Evolutionary conservation across 441 rosid species (phyloP), one percentile per base, ranked within the genome.

Genomic region (Viola pubescens): DNA sequence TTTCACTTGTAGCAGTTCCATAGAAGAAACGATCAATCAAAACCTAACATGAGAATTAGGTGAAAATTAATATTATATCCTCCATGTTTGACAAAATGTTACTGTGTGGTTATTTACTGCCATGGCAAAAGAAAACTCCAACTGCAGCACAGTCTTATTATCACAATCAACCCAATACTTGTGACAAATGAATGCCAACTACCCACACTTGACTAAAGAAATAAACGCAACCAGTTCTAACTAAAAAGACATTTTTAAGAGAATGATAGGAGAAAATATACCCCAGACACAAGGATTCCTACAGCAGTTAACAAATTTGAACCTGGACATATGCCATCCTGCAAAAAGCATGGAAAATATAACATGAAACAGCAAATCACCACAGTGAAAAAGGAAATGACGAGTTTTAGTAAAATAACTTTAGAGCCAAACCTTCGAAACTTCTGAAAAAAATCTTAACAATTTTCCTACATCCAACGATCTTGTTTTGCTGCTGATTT

Each of bases 221-320:
- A 48, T 26, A 26, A 26, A 26, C 34, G 34, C 34, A 26, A 26
- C 34, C 2, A 26, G 34, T 26, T 26, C 34, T 26, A 26, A 26
- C 34, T 26, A 26, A 26, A 26, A 2, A 26, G 34, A 26, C 34
- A 26, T 26, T 26, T 26, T 26, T 26, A 26, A 26, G 34, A 26
- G 34, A 2, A 51, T 51, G 55, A 53, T 38, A 34, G 73, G 46
- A 9, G 45, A 55, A 79, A 53, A 58, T 58, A 69, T 91, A 94
- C 99, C 96, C 98, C 98, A 40, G 97, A 91, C 61, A 84, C 94
- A 70, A 94, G 89, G 66, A 87, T 81, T 83, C 89, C 98, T 47
- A 94, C 81, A 53, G 98, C 97, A 58, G 83, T 81, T 73, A 94
- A 81, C 79, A 94, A 79, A 79, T 94, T 95, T 55, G 91, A 80